Conservation (phyloP, 1,139 yeast genomes). For the Sugiyamaella sp. region DNA sequence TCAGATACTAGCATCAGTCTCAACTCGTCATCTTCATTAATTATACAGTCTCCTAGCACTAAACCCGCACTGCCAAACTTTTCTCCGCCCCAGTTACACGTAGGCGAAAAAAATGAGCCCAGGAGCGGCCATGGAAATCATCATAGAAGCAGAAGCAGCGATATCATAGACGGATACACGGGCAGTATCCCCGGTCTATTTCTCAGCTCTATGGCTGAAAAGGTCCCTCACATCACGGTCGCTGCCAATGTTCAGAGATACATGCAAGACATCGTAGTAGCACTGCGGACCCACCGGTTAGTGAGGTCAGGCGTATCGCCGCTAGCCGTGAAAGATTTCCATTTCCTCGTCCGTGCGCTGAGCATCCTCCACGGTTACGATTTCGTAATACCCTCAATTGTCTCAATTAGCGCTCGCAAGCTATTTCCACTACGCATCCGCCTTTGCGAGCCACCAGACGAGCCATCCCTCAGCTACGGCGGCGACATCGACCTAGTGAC, state of each 20-base stretch:
- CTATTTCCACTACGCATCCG: slow-evolving; percentile 51
- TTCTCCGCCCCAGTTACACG: too few species aligned
- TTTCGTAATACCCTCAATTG: slow-evolving; percentile 55
- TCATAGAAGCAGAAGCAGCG: background rate
- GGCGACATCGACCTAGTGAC: slow-evolving; percentile 50
- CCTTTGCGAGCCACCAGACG: slow-evolving; percentile 48
- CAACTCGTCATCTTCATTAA: too few species aligned
- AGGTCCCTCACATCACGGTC: slow-evolving; percentile 38
- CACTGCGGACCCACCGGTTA: slow-evolving; percentile 54
- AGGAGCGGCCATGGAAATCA: background rate
- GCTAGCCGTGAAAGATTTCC: slow-evolving; percentile 48
- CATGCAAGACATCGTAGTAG: slow-evolving; percentile 56
- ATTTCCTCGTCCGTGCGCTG: slow-evolving; percentile 45
- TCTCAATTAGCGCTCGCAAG: slow-evolving; percentile 51
- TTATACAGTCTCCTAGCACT: too few species aligned
- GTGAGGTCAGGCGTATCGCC: slow-evolving; percentile 56
- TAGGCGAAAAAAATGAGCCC: too few species aligned
- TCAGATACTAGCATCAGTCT: too few species aligned
- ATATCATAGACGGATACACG: background rate
- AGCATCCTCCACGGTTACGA: slow-evolving; percentile 47
- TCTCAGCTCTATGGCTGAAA: background rate
- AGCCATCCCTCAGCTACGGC: slow-evolving; percentile 56
- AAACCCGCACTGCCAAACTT: too few species aligned
- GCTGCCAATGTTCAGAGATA: slow-evolving; percentile 55
- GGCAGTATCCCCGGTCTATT: background rate